phyloP scores from a whole-genome alignment of 2,329 filamentous ascomycete species.

The Microcyclospora tardicrescens region DNA sequence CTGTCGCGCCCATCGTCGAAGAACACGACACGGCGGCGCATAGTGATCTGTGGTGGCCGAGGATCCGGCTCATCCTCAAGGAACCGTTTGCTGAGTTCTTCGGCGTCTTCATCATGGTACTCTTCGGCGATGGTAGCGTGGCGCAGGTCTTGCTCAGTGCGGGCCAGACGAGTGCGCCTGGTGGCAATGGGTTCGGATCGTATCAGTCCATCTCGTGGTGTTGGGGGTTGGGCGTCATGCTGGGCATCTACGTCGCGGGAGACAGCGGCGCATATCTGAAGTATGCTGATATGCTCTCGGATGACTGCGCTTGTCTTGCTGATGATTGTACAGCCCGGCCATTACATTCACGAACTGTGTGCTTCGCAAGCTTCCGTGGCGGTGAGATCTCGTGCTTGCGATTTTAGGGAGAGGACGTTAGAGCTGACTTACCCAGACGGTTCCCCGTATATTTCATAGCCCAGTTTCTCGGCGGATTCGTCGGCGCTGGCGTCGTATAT shows the following conservation, averaged over 20 bases:
- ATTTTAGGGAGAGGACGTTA: too few relatives aligned
- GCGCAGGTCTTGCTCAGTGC: slow-evolving; percentile 30
- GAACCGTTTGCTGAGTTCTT: slow-evolving; percentile 35
- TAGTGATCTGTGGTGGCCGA: slow-evolving; percentile 26
- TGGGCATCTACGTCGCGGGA: slow-evolving; percentile 37
- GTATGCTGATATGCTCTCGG: neutral
- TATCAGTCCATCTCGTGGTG: slow-evolving; percentile 34
- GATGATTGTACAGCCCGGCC: slow-evolving; percentile 41
- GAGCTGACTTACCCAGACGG: slow-evolving; percentile 26
- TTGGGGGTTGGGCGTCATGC: slow-evolving; percentile 50
- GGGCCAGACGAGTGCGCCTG: slow-evolving; percentile 26
- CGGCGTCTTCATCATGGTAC: slow-evolving; percentile 29
- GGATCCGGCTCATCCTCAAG: slow-evolving; percentile 24
- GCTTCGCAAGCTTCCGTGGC: slow-evolving; percentile 55
- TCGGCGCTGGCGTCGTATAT: slow-evolving; percentile 36
- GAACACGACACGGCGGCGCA: slow-evolving; percentile 27
- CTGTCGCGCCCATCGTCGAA: slow-evolving; percentile 28
- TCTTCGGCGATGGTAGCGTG: slow-evolving; percentile 33
- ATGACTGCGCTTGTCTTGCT: neutral
- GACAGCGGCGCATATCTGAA: slow-evolving; percentile 32
- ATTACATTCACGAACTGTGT: slow-evolving; percentile 58
- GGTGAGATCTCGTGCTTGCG: too few relatives aligned
- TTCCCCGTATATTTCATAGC: slow-evolving; percentile 55
- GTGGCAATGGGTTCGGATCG: slow-evolving; percentile 29
- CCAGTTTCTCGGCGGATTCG: slow-evolving; percentile 55